These are phyloP conservation scores for Pyrus pyrifolia DNA, from an alignment of 306 rosid species.

Conservation along the genomic window DNA sequence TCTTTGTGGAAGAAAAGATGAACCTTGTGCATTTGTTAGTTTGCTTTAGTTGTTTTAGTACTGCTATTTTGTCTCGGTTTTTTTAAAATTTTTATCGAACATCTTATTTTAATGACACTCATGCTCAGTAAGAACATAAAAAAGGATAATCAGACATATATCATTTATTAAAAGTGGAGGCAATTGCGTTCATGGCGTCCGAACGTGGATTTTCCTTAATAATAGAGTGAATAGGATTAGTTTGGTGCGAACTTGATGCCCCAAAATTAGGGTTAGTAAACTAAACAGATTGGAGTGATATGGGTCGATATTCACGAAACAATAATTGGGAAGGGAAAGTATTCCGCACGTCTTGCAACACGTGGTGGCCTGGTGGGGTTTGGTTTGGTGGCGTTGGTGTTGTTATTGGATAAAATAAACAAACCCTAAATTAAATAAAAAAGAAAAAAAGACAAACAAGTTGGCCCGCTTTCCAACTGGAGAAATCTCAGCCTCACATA, in stretches of 20 bases:
- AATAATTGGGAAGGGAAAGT: neutral
- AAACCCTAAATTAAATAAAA: no score
- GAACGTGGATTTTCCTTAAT: no score
- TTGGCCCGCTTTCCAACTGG: neutral
- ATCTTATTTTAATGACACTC: neutral
- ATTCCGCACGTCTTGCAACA: neutral
- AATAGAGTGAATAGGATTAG: neutral
- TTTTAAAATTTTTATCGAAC: neutral
- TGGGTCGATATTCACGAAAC: neutral
- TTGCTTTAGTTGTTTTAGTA: neutral
- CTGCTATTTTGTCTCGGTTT: neutral
- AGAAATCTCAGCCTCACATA: neutral
- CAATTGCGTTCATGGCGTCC: neutral
- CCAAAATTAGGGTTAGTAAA: neutral
- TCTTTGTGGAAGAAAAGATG: neutral
- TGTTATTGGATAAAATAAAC: no score
- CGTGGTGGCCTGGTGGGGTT: neutral
- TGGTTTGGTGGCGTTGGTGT: neutral
- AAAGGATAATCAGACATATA: no score
- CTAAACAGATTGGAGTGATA: neutral
- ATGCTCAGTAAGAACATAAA: no score
- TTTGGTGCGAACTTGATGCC: neutral
- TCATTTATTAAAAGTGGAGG: neutral
- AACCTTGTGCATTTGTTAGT: neutral
- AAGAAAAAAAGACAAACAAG: neutral